Conservation (phyloP, 805 yeast genomes). For the Lipomyces spencermartinsiae region DNA sequence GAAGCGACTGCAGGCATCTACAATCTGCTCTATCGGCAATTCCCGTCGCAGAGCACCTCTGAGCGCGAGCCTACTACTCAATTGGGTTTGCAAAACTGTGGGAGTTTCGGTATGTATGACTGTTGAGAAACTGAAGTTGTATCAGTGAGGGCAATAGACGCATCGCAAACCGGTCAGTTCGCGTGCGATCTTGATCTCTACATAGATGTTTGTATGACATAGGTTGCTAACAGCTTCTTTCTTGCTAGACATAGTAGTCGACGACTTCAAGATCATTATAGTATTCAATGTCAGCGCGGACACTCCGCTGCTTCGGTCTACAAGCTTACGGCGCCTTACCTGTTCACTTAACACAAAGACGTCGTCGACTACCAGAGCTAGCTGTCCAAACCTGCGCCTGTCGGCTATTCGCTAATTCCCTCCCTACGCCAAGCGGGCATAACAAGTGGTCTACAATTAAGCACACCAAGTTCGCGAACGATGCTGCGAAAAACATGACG, state of each 20-base stretch:
- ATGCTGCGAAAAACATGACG: slow-evolving; percentile 72
- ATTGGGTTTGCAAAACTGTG: neutral
- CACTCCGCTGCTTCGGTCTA: neutral
- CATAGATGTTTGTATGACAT: neutral
- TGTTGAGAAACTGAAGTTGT: neutral
- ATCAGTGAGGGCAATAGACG: neutral
- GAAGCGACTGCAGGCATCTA: too few species aligned
- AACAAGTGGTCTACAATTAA: slow-evolving; percentile 95
- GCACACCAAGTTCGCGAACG: slow-evolving; percentile 93
- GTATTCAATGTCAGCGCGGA: neutral
- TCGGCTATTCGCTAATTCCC: neutral
- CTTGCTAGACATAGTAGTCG: neutral
- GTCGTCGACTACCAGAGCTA: neutral
- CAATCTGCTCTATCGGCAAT: too few species aligned
- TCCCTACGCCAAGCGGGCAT: slow-evolving; percentile 66
- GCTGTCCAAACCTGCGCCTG: neutral
- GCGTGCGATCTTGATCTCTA: neutral
- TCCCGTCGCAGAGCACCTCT: neutral
- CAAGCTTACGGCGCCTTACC: neutral
- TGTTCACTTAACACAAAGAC: neutral
- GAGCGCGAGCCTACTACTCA: neutral
- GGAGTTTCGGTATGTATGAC: neutral
- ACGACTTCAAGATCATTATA: neutral
- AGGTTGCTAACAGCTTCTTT: neutral
- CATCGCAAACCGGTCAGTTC: neutral